phyloP scores from a whole-genome alignment of 2,329 filamentous ascomycete genomes.

The Pyrenophora graminea region DNA sequence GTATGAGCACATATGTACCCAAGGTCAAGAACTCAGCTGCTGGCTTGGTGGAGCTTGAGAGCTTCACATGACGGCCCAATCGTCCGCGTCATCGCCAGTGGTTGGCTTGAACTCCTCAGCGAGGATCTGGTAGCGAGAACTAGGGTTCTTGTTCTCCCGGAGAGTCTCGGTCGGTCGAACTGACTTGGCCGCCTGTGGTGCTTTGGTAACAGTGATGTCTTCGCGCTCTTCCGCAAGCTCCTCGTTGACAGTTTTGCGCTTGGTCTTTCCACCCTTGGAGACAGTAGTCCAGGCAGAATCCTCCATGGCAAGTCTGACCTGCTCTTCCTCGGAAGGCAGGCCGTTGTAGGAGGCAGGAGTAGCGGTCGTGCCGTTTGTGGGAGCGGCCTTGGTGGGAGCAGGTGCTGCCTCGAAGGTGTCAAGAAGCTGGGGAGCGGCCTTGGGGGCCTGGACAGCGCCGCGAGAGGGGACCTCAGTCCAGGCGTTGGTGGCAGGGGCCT shows the following conservation, averaged over 20 bases:
- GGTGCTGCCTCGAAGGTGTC: constrained; percentile 54
- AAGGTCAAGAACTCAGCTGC: not conserved
- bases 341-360: constrained; percentile 51
- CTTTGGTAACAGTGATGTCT: constrained; percentile 22
- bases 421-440: constrained; percentile 45
- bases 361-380: constrained; percentile 48
- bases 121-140: constrained; percentile 38
- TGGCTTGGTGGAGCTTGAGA: not conserved
- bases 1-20: not conserved
- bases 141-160: constrained; percentile 37
- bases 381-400: constrained; percentile 46
- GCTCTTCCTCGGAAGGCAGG: constrained; percentile 64
- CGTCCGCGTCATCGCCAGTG: constrained; percentile 45
- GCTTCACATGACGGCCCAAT: constrained; percentile 48
- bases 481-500: constrained; percentile 56
- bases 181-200: constrained; percentile 26
- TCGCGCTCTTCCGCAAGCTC: constrained; percentile 49
- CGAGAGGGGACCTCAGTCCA: constrained; percentile 53
- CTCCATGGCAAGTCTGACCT: constrained; percentile 58
- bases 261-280: constrained; percentile 58
- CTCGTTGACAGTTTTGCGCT: constrained; percentile 55
- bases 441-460: constrained; percentile 27
- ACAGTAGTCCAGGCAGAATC: constrained; percentile 64
- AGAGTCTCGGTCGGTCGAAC: constrained; percentile 29
- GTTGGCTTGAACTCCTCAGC: constrained; percentile 30